Evolutionary conservation across 768 basidiomycete species (phyloP).

Genomic region (Pleurotus ostreatus): DNA sequence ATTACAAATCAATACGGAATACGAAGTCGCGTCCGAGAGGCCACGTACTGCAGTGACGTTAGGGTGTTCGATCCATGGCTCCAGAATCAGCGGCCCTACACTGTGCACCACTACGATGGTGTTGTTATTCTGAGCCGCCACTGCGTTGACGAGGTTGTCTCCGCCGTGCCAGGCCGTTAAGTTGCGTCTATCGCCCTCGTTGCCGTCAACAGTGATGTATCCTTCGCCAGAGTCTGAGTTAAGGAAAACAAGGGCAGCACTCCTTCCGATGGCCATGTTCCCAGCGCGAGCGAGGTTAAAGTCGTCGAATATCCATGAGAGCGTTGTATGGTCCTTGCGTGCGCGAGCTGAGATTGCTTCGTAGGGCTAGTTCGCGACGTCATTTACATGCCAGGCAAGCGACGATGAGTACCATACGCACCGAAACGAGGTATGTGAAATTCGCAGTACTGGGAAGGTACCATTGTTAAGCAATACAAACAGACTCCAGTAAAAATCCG

Average conservation of each 20-base stretch:
- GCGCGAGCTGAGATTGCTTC: slow-evolving; percentile 79
- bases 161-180: slow-evolving; percentile 73
- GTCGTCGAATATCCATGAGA: slow-evolving; percentile 71
- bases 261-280: slow-evolving; percentile 42
- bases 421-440: slow-evolving; percentile 77
- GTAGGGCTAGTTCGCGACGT: slow-evolving; percentile 46
- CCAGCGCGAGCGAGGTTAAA: slow-evolving; percentile 54
- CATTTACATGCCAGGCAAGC: neutral
- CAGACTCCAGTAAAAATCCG: neutral
- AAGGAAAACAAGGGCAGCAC: slow-evolving; percentile 77
- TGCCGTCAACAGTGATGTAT: slow-evolving; percentile 78
- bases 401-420: slow-evolving; percentile 24
- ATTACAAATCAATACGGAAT: slow-evolving; percentile 1
- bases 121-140: slow-evolving; percentile 64
- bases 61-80: slow-evolving; percentile 69
- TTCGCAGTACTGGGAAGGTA: slow-evolving; percentile 47
- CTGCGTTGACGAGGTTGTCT: slow-evolving; percentile 65
- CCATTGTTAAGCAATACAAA: neutral
- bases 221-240: slow-evolving; percentile 82
- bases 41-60: slow-evolving; percentile 63
- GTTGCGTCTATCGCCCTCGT: slow-evolving; percentile 72
- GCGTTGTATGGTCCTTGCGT: slow-evolving; percentile 53
- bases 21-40: slow-evolving; percentile 15
- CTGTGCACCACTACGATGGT: slow-evolving; percentile 69
- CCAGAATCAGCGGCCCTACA: slow-evolving; percentile 55